These are phyloP conservation scores for Boletus sp. DNA, from an alignment of 768 basidiomycete genomes.

Conservation along the genomic window DNA sequence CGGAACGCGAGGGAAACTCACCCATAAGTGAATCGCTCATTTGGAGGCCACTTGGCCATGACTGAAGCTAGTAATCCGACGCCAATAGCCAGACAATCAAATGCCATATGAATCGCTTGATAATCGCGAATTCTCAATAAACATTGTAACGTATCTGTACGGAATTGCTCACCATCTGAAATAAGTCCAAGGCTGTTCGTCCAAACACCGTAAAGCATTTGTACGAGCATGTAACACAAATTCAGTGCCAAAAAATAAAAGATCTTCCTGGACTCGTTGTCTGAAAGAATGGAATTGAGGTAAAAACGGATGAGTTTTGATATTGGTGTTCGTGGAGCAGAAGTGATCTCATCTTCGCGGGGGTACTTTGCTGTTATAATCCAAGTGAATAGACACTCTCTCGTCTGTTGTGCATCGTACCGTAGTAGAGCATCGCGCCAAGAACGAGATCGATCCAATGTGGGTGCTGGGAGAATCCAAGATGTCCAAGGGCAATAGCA, in stretches of 20 bases:
- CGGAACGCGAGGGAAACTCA: constrained; percentile 33
- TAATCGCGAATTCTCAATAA: constrained; percentile 1
- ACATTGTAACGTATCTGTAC: not conserved
- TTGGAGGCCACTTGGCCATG: constrained; percentile 97
- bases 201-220: constrained; percentile 97
- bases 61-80: constrained; percentile 95
- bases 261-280: constrained; percentile 90
- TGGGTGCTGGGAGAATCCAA: constrained; percentile 63
- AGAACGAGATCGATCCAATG: constrained; percentile 60
- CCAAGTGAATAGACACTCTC: constrained; percentile 6
- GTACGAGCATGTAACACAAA: constrained; percentile 93
- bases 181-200: constrained; percentile 96
- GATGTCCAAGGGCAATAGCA: constrained; percentile 52
- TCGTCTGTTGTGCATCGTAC: constrained; percentile 37
- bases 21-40: constrained; percentile 96
- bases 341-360: constrained; percentile 41
- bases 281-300: constrained; percentile 86
- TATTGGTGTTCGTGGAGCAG: constrained; percentile 49
- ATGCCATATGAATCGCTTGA: constrained; percentile 98
- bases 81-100: constrained; percentile 96
- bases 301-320: constrained; percentile 63
- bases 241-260: constrained; percentile 97
- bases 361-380: constrained; percentile 50
- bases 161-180: constrained; percentile 76
- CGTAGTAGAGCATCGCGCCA: constrained; percentile 59